Conservation (phyloP, 352 stramenopile species). For the Thalassiosira mediterranea region DNA sequence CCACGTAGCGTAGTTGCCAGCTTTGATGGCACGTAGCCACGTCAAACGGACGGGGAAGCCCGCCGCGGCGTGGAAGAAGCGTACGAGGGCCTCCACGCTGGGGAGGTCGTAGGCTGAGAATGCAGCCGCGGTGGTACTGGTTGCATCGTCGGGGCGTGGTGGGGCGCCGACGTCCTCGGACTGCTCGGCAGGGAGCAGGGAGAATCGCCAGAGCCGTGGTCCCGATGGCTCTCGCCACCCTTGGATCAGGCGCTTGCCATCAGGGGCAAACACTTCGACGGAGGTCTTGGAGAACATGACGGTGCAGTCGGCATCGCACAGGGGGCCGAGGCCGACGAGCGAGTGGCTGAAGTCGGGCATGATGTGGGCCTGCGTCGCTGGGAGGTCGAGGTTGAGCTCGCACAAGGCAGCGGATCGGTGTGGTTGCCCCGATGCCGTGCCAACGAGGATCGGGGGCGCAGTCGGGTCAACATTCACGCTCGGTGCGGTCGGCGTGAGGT, state of each 20-base stretch:
- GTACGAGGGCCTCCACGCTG: background rate
- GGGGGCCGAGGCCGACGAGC: background rate
- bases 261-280: too few species aligned
- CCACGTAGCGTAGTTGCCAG: constrained; percentile 11
- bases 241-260: background rate
- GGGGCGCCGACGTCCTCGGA: background rate
- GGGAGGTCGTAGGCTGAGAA: constrained; percentile 9
- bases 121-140: too few species aligned
- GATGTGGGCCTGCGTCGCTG: background rate
- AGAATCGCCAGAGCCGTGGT: background rate
- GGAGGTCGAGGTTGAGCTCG: background rate
- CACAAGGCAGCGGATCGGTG: background rate
- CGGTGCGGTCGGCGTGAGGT: background rate
- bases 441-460: background rate
- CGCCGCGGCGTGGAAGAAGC: constrained; percentile 5
- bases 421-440: background rate
- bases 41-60: constrained; percentile 16
- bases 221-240: background rate
- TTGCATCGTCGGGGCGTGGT: background rate
- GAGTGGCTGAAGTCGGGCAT: constrained; percentile 8
- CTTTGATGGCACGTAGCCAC: constrained; percentile 8
- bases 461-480: background rate
- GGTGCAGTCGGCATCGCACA: constrained; percentile 7
- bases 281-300: background rate
- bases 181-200: background rate